These are phyloP conservation scores for Euphorbia pulcherrima DNA, from an alignment of 345 rosid genomes.

Conservation along the genomic window DNA sequence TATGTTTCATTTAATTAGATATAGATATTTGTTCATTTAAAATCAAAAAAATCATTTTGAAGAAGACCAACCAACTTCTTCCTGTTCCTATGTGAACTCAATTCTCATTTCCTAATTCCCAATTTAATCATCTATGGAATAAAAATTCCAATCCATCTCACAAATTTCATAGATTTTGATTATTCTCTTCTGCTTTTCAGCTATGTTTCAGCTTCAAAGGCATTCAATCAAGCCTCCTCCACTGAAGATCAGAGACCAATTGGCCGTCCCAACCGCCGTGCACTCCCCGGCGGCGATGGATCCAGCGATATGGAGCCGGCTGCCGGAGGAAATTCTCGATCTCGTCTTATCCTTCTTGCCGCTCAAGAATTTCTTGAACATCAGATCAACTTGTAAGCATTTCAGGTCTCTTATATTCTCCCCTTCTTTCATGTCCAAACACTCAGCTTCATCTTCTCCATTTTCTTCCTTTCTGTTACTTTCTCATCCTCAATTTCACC, in stretches of 20 bases:
- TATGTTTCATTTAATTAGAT: too few species aligned
- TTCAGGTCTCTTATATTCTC: conserved; percentile 54
- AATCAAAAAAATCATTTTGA: too few species aligned
- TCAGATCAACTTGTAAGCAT: conserved; percentile 62
- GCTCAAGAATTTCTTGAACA: conserved; percentile 44
- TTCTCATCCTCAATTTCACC: conserved; percentile 61
- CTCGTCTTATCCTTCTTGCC: conserved; percentile 56
- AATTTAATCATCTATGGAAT: too few species aligned
- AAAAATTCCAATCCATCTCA: too few species aligned
- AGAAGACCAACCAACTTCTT: too few species aligned
- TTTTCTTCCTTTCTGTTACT: conserved; percentile 66
- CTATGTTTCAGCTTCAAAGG: not conserved
- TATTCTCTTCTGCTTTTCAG: not conserved
- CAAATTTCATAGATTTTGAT: not conserved
- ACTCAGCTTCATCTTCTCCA: conserved; percentile 33
- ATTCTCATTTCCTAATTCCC: too few species aligned
- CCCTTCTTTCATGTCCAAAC: conserved; percentile 54
- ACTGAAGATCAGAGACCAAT: not conserved
- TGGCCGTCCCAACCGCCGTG: not conserved
- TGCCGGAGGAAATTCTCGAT: conserved; percentile 68
- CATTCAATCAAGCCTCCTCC: conserved; percentile 10
- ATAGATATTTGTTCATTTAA: too few species aligned
- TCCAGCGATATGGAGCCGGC: conserved; percentile 66
- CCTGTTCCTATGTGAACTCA: too few species aligned
- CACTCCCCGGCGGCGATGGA: conserved; percentile 45